Percentiles rank a stretch among this genome's conserved stretches.
Conservation (phyloP, 2,329 filamentous ascomycete species). For the Phyllosticta capitalensis region DNA sequence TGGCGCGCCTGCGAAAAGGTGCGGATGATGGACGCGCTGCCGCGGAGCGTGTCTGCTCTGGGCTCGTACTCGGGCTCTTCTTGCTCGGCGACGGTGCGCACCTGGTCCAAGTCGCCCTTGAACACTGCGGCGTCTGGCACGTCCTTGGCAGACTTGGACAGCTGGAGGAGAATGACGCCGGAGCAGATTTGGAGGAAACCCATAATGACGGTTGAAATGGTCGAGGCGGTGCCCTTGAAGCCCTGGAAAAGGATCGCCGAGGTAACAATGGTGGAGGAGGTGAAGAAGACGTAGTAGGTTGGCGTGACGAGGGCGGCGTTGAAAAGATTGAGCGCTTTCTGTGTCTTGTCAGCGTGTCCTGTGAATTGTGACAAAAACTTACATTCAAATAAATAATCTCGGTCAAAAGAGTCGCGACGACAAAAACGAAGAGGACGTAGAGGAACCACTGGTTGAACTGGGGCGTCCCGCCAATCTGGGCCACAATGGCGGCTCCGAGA, state of each 20-base stretch:
- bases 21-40: slow-evolving; percentile 77
- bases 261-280: slow-evolving; percentile 86
- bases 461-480: slow-evolving; percentile 67
- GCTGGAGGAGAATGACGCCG: slow-evolving; percentile 81
- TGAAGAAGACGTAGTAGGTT: slow-evolving; percentile 98
- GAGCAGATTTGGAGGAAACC: slow-evolving; percentile 92
- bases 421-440: slow-evolving; percentile 85
- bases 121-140: slow-evolving; percentile 91
- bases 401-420: slow-evolving; percentile 76
- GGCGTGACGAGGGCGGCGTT: slow-evolving; percentile 95
- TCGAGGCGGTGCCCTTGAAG: slow-evolving; percentile 74
- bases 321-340: slow-evolving; percentile 98
- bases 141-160: slow-evolving; percentile 98
- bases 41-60: slow-evolving; percentile 91
- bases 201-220: slow-evolving; percentile 82
- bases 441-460: slow-evolving; percentile 98
- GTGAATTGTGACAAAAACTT: slow-evolving; percentile 33
- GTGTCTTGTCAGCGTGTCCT: slow-evolving; percentile 25
- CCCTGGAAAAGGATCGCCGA: slow-evolving; percentile 87
- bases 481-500: slow-evolving; percentile 80
- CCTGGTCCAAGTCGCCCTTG: slow-evolving; percentile 84
- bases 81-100: slow-evolving; percentile 88
- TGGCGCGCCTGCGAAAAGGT: slow-evolving; percentile 66
- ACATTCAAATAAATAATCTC: slow-evolving; percentile 96
- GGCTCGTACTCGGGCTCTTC: slow-evolving; percentile 95